These are phyloP conservation scores for Dentipellis fragilis DNA, from an alignment of 768 basidiomycete species.

Conservation along the genomic window DNA sequence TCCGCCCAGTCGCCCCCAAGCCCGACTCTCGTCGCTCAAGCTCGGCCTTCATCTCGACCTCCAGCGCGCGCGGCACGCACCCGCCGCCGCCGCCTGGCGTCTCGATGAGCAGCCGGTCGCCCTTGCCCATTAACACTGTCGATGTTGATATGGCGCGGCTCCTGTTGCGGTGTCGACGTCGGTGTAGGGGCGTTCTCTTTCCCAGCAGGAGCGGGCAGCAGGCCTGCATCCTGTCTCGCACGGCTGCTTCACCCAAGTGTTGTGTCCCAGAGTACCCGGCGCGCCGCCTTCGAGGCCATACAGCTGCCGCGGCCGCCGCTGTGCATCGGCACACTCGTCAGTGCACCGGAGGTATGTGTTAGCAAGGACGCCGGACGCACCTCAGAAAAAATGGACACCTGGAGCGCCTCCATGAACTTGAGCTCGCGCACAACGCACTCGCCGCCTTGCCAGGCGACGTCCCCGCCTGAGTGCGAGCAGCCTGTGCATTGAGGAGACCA, in stretches of 20 bases:
- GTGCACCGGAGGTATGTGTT: not conserved
- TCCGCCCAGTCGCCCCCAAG: conserved; percentile 62
- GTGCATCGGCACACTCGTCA: not conserved
- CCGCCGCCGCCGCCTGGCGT: conserved; percentile 91
- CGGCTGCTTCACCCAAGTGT: conserved; percentile 74
- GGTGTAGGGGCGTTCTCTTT: not conserved
- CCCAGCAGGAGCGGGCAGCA: conserved; percentile 20
- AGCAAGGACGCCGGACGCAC: conserved; percentile 24
- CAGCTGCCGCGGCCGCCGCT: conserved; percentile 80
- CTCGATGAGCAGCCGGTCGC: conserved; percentile 71
- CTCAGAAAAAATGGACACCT: conserved; percentile 85
- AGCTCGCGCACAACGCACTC: conserved; percentile 80
- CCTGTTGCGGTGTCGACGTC: conserved; percentile 18
- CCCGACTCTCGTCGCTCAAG: conserved; percentile 23
- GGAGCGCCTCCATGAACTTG: conserved; percentile 71
- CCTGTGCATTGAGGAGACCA: too few species aligned
- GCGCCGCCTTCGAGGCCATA: conserved; percentile 81
- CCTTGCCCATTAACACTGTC: conserved; percentile 80
- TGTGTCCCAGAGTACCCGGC: conserved; percentile 59
- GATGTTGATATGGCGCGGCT: conserved; percentile 63
- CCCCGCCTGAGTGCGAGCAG: too few species aligned
- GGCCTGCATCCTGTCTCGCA: conserved; percentile 59
- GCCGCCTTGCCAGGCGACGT: conserved; percentile 66
- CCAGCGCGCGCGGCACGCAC: conserved; percentile 33
- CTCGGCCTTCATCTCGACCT: conserved; percentile 8